Evolutionary conservation across 176 grass and related monocot species (phyloP).

Genomic region (Areca catechu): DNA sequence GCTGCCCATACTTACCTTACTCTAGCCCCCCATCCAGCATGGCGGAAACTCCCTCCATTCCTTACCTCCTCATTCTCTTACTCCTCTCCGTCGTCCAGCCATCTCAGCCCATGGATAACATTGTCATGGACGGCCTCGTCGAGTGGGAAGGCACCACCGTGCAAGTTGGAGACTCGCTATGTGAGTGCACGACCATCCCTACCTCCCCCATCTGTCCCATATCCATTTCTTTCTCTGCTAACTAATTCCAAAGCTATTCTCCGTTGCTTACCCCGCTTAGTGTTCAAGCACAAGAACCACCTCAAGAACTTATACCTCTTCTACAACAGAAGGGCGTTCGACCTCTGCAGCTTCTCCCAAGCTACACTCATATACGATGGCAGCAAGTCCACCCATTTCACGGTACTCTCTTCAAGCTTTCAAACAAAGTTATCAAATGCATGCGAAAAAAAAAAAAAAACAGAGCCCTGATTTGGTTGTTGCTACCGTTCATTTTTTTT

Average conservation of each 20-base stretch:
- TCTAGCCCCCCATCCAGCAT: not conserved
- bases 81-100: not conserved
- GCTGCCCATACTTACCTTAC: too few species aligned
- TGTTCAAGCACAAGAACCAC: not conserved
- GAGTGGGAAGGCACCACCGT: not conserved
- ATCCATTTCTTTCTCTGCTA: not conserved
- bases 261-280: not conserved
- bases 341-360: not conserved
- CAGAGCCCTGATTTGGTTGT: too few species aligned
- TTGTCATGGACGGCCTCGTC: not conserved
- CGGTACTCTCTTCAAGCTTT: not conserved
- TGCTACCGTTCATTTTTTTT: too few species aligned
- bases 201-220: not conserved
- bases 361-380: not conserved
- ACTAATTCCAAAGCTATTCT: not conserved
- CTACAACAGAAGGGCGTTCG: slow-evolving; percentile 6
- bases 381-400: slow-evolving; percentile 5
- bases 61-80: not conserved
- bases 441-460: too few species aligned
- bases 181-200: not conserved
- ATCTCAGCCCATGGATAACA: not conserved
- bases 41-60: not conserved
- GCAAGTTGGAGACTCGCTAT: slow-evolving; percentile 7
- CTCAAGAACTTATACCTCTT: slow-evolving; percentile 8
- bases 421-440: too few species aligned